These are phyloP conservation scores for Aureobasidium sp. DNA, from an alignment of 2,329 filamentous ascomycete genomes.

Conservation along the genomic window DNA sequence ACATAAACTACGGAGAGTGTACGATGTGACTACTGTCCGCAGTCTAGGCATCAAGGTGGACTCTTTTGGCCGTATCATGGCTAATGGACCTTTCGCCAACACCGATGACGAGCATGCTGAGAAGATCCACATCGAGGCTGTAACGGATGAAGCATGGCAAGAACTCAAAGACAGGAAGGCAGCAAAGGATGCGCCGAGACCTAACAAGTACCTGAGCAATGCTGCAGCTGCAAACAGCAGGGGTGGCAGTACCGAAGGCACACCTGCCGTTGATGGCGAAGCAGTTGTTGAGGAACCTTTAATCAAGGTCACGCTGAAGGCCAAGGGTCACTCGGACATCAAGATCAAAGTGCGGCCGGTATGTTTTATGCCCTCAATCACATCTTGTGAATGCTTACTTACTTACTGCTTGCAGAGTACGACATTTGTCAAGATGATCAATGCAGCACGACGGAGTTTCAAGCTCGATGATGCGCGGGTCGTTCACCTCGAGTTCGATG, in stretches of 20 bases:
- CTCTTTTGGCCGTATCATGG: conserved; percentile 31
- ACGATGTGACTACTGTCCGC: conserved; percentile 65
- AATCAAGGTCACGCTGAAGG: conserved; percentile 46
- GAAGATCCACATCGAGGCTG: conserved; percentile 68
- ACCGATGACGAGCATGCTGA: conserved; percentile 44
- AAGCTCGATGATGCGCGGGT: conserved; percentile 45
- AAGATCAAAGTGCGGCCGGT: conserved; percentile 44
- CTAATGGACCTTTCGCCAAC: conserved; percentile 42
- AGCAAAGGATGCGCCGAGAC: not conserved
- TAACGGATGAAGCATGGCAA: conserved; percentile 59
- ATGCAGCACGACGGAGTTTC: conserved; percentile 52
- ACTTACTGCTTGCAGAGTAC: conserved; percentile 39
- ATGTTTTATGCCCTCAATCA: conserved; percentile 21
- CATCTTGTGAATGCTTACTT: not conserved
- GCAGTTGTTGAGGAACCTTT: conserved; percentile 25
- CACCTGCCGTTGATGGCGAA: conserved; percentile 18
- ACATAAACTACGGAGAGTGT: conserved; percentile 67
- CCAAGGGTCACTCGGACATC: conserved; percentile 45
- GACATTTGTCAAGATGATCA: conserved; percentile 55
- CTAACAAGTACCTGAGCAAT: not conserved
- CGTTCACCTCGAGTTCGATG: conserved; percentile 66
- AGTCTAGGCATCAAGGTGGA: conserved; percentile 56
- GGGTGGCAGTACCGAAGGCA: conserved; percentile 16
- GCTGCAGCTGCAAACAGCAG: conserved; percentile 15
- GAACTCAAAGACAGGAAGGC: conserved; percentile 45